Base-by-base conservation (phyloP, 305 asterid genomes). In the Coffea humblotiana region DNA sequence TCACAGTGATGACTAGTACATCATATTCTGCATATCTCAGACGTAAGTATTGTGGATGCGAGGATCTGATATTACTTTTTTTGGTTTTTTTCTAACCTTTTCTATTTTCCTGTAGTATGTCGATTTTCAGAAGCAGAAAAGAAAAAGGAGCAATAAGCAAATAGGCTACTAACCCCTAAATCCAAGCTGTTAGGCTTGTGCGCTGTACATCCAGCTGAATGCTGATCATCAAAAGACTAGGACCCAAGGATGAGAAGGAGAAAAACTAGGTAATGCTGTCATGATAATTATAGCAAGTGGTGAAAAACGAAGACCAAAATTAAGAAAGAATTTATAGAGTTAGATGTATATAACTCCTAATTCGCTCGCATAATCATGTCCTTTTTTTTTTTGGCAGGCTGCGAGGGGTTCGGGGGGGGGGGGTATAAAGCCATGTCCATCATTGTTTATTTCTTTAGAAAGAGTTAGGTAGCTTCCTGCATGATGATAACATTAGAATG, bases 401-500 rank as follows among this genome's bases (percentile, higher is more conserved):
- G 32, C 32, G 32, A 32, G 32, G 32, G 32, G 43, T 3, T 40
- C 1, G 43, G 43, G 6, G 4, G 43, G 43, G 43, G 43, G 43
- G 43, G 4, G 6, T 40, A 3, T 40, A 40, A 40, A 40, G 43
- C 43, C 43, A 37, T 37, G 43, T 37, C 43, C 43, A 37, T 37
- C 43, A 37, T 37, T 37, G 18, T 61, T 40, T 52, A 75, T 43
- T n/a, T 61, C 64, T 64, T 9, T 15, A 65, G 79, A 40, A 77
- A 83, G 83, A 78, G 78, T 70, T 67, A 72, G 84, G 86, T 78
- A 82, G 63, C 56, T 81, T 81, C 77, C 60, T 75, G 68, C 66
- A 25, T 77, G 77, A 79, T 69, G 71, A 49, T 73, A n/a, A n/a
- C 6, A 37, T 71, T 43, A 79, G 68, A 70, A 45, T 77, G 71